phyloP scores from a whole-genome alignment of 805 yeast species.

The Wickerhamomyces silvicola region DNA sequence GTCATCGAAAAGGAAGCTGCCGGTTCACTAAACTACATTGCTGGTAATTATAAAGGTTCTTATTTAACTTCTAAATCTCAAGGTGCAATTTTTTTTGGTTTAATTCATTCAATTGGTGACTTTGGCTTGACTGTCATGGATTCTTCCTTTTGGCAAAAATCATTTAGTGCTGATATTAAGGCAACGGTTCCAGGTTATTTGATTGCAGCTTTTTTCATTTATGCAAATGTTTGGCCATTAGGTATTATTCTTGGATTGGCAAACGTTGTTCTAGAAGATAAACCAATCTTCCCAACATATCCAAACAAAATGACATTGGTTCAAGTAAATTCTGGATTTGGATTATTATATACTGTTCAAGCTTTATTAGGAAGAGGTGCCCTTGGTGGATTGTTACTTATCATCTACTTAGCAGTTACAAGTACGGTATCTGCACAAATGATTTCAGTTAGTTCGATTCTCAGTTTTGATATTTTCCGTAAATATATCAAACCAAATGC shows the following conservation, averaged over 20 bases:
- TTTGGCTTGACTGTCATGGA: conserved; percentile 34
- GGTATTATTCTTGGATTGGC: conserved; percentile 32
- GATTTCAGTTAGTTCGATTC: conserved; percentile 33
- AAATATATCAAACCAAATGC: conserved; percentile 32
- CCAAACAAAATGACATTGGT: conserved; percentile 29
- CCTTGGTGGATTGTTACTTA: conserved; percentile 29
- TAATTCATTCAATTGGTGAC: conserved; percentile 28
- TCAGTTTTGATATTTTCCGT: conserved; percentile 33
- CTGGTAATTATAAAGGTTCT: conserved; percentile 24
- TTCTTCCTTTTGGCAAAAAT: conserved; percentile 35
- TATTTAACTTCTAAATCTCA: conserved; percentile 26
- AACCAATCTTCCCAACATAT: conserved; percentile 31
- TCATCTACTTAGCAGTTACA: conserved; percentile 34
- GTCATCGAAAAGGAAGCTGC: conserved; percentile 22
- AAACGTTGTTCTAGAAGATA: conserved; percentile 22
- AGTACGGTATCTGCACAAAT: conserved; percentile 36
- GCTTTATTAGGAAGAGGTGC: conserved; percentile 44
- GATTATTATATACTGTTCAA: conserved; percentile 29
- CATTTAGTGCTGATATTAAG: conserved; percentile 29
- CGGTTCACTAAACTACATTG: conserved; percentile 25
- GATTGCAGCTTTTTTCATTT: conserved; percentile 27
- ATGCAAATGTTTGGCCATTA: conserved; percentile 30
- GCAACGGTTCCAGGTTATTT: conserved; percentile 34
- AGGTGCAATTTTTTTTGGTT: conserved; percentile 23
- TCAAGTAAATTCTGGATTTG: conserved; percentile 33